A percentile compares a stretch with the other conserved stretches of the same genome.
These are phyloP conservation scores for Epichloe scottii DNA, from an alignment of 2,329 filamentous ascomycete species.

Conservation along the genomic window DNA sequence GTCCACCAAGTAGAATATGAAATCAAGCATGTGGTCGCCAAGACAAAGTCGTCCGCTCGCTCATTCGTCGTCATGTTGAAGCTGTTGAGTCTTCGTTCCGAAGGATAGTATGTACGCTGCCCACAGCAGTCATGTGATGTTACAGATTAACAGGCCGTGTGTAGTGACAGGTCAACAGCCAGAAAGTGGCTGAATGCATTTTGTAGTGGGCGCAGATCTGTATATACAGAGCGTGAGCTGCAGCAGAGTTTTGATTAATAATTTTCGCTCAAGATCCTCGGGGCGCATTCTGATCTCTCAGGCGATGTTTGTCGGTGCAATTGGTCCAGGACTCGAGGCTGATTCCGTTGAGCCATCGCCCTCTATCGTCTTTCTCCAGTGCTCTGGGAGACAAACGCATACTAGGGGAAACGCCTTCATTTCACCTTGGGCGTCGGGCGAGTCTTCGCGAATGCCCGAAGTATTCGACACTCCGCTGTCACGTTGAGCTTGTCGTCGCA, in stretches of 20 bases:
- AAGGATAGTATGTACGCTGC: slow-evolving; percentile 10
- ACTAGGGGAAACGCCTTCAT: slow-evolving; percentile 97
- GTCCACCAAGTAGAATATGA: not conserved
- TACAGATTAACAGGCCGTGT: slow-evolving; percentile 2
- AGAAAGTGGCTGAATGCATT: not conserved
- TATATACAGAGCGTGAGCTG: slow-evolving; percentile 3
- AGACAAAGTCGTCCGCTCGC: not conserved
- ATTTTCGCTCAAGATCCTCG: not conserved
- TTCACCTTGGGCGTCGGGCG: slow-evolving; percentile 57
- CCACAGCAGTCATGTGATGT: slow-evolving; percentile 5
- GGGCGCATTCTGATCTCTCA: slow-evolving; percentile 1
- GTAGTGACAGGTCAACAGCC: not conserved
- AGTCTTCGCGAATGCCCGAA: slow-evolving; percentile 47
- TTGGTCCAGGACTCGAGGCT: slow-evolving; percentile 30
- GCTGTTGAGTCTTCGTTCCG: not conserved
- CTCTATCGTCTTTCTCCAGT: slow-evolving; percentile 95
- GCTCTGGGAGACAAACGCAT: slow-evolving; percentile 87
- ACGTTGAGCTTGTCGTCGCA: slow-evolving; percentile 61
- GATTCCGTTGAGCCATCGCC: slow-evolving; percentile 64
- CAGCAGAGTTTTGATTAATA: not conserved
- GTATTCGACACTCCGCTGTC: slow-evolving; percentile 90
- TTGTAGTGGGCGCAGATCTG: not conserved
- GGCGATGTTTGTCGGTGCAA: slow-evolving; percentile 1
- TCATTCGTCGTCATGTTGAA: slow-evolving; percentile 7
- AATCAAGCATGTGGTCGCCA: not conserved